Percentiles rank a stretch among this genome's conserved stretches.
phyloP scores from a whole-genome alignment of 2,329 filamentous ascomycete genomes.

The Ophiognomonia clavigignenti-juglandacearum region DNA sequence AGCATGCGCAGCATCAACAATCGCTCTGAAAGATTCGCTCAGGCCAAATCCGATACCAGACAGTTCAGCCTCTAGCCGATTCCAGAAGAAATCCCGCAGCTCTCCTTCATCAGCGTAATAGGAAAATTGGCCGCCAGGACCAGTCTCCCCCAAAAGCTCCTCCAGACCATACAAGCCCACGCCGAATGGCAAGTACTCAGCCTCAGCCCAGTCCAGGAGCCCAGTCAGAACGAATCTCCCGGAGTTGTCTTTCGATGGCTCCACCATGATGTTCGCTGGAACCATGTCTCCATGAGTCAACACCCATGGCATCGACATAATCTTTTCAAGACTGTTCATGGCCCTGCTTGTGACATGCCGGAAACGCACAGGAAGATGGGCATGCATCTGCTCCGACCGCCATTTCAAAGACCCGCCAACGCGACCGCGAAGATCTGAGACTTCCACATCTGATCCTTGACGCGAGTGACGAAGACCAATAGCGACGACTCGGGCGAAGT shows the following conservation, averaged over 20 bases:
- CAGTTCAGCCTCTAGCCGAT: constrained; percentile 28
- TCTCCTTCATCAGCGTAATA: constrained; percentile 39
- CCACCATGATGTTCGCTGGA: constrained; percentile 52
- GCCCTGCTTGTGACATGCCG: constrained; percentile 21
- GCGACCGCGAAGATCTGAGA: constrained; percentile 21
- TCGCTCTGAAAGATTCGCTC: constrained; percentile 19
- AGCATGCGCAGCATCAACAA: constrained; percentile 37
- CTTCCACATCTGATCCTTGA: constrained; percentile 1
- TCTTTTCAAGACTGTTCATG: constrained; percentile 25
- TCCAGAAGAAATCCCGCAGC: constrained; percentile 49
- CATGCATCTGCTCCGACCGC: constrained; percentile 33
- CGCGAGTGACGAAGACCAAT: constrained; percentile 28
- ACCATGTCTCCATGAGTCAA: constrained; percentile 59
- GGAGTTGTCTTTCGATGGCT: constrained; percentile 14
- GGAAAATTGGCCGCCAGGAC: constrained; percentile 27
- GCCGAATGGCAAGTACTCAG: constrained; percentile 56
- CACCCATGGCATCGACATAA: constrained; percentile 45
- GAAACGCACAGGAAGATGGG: constrained; percentile 31
- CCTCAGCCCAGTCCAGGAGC: constrained; percentile 62
- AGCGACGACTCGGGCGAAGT: constrained; percentile 37
- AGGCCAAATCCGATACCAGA: constrained; percentile 25
- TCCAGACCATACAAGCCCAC: constrained; percentile 57
- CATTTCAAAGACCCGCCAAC: constrained; percentile 37
- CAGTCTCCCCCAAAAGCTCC: constrained; percentile 49
- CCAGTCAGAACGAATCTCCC: constrained; percentile 34